Base-by-base conservation (phyloP, 176 grass and related monocot genomes). In the Lolium multiflorum region DNA sequence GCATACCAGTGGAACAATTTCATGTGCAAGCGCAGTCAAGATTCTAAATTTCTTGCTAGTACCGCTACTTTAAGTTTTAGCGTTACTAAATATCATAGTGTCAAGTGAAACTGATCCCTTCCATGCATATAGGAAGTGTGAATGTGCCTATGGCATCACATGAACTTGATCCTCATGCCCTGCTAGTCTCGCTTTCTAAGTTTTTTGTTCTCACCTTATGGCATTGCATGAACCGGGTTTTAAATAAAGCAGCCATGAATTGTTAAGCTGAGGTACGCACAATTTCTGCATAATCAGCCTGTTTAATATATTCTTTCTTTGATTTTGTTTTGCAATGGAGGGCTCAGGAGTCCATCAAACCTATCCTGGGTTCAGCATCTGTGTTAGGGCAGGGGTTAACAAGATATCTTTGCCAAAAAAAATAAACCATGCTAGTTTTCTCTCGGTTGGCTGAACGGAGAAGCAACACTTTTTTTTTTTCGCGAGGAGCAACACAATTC, bases 1-100 rank as follows among this genome's bases (percentile, higher is more conserved):
- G 44, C 57, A 71, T 65, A 65, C 22, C 55, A 58, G 35, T 76
- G 60, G 38, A 84, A 85, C 69, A 51, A 89, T 77, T n/a, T 89
- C 84, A 67, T 74, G 77, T 87, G 89, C 84, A 87, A 87, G 55
- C 41, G 63, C 39, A 68, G 66, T 20, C 28, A 2, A 37, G 44
- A 77, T 86, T 86, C 83, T 62, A 7, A 72, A 62, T 64, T 80
- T 37, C 22, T 43, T 63, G 69, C 17, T 14, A 56, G 16, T 0
- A 14, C 71, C 13, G 3, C 11, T 61, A 14, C 1, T 71, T 82
- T 66, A 31, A 20, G 20, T 73, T 81, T 44, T 51, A 13, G 24
- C 11, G 62, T 62, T 62, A 51, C 28, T 31, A 75, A 52, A 13
- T 25, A 11, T 61, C 38, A 25, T 48, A 24, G 25, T 65, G 31